Percentiles rank a stretch among this genome's conserved stretches.
phyloP scores from a whole-genome alignment of 1,139 yeast species.

The Yamadazyma jaroonii region DNA sequence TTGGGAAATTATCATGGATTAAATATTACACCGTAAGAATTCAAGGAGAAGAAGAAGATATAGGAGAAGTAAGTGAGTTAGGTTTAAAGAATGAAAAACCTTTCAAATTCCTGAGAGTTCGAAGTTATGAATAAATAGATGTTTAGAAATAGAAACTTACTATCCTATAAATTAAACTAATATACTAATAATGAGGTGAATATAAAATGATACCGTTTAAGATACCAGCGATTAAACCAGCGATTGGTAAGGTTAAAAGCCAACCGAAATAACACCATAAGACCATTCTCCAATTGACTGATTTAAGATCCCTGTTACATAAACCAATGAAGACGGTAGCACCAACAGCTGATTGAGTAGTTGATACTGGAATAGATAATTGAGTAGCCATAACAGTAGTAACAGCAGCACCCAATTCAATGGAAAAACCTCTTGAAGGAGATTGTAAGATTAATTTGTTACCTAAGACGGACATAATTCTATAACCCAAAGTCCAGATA shows the following conservation, averaged over 20 bases:
- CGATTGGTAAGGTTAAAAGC: conserved; percentile 70
- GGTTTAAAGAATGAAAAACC: conserved; percentile 70
- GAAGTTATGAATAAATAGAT: conserved; percentile 38
- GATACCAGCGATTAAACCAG: conserved; percentile 71
- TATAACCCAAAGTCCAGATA: conserved; percentile 71
- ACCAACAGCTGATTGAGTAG: conserved; percentile 81
- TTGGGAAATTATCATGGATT: conserved; percentile 68
- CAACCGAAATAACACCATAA: conserved; percentile 71
- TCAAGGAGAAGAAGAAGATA: conserved; percentile 27
- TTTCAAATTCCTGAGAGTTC: conserved; percentile 67
- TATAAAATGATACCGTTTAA: conserved; percentile 63
- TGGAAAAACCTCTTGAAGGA: conserved; percentile 77
- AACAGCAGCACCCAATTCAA: conserved; percentile 77
- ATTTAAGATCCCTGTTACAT: conserved; percentile 60
- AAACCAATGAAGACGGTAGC: conserved; percentile 76
- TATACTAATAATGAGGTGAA: conserved; percentile 49
- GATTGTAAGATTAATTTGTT: conserved; percentile 74
- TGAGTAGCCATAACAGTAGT: conserved; percentile 77
- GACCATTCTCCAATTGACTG: conserved; percentile 81
- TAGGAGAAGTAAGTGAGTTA: conserved; percentile 54
- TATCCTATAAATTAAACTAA: conserved; percentile 1
- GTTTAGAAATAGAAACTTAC: no score
- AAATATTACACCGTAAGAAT: conserved; percentile 56
- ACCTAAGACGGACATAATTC: conserved; percentile 69
- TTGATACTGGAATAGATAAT: conserved; percentile 67